phyloP scores from a whole-genome alignment of 2,329 filamentous ascomycete genomes.

The Zasmidium angulare region DNA sequence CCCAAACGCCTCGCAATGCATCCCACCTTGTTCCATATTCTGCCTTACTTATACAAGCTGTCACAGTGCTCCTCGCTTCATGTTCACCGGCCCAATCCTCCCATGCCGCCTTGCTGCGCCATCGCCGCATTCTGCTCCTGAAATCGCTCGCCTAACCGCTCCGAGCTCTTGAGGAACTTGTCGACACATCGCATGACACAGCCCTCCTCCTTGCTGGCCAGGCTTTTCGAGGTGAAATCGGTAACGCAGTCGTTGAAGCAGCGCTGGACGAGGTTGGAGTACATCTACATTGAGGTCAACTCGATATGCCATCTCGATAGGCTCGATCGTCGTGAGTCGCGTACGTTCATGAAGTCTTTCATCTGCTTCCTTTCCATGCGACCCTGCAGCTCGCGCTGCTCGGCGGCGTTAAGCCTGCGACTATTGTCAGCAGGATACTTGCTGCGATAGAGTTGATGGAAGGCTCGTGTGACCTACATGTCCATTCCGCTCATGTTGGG shows the following conservation, averaged over 20 bases:
- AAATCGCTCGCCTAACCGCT: constrained; percentile 89
- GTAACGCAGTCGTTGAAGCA: constrained; percentile 98
- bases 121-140: constrained; percentile 69
- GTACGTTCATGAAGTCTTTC: constrained; percentile 97
- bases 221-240: constrained; percentile 96
- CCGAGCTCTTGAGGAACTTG: constrained; percentile 90
- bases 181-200: constrained; percentile 94
- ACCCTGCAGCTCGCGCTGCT: constrained; percentile 89
- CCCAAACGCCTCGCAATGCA: constrained; percentile 22
- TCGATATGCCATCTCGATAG: neutral
- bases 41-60: constrained; percentile 14
- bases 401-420: constrained; percentile 66
- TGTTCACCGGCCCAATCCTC: constrained; percentile 24
- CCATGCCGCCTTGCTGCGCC: constrained; percentile 58
- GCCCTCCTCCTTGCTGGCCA: constrained; percentile 82
- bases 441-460: neutral
- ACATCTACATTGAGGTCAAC: constrained; percentile 52
- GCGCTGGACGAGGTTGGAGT: constrained; percentile 73
- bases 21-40: constrained; percentile 1
- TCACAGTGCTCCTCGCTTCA: neutral
- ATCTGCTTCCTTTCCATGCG: constrained; percentile 98
- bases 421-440: constrained; percentile 13
- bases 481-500: constrained; percentile 34
- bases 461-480: constrained; percentile 23
- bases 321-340: constrained; percentile 34